Evolutionary conservation across 2,329 filamentous ascomycete genomes (phyloP).

Genomic region (Penicillium sp.): DNA sequence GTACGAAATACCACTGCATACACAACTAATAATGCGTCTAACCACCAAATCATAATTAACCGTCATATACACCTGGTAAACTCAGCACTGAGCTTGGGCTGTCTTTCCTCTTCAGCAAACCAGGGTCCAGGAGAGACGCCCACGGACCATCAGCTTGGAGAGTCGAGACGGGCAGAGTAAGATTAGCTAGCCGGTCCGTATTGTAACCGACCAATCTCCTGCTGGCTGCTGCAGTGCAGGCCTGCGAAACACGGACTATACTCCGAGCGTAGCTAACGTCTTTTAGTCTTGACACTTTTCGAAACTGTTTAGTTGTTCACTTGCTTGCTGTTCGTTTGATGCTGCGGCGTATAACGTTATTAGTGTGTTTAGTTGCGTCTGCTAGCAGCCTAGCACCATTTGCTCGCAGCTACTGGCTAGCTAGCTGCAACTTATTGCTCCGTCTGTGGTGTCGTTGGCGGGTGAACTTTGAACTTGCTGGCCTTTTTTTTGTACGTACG

Average conservation of each 20-base stretch:
- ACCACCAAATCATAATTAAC: background rate
- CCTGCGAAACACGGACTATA: background rate
- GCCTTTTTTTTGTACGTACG: too few relatives aligned
- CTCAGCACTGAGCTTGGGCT: background rate
- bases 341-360: background rate
- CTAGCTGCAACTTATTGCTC: background rate
- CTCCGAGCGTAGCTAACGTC: background rate
- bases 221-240: too few relatives aligned
- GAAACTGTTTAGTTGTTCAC: background rate
- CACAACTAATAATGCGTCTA: background rate
- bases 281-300: background rate
- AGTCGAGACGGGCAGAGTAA: background rate
- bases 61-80: background rate
- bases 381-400: background rate
- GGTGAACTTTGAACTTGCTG: too few relatives aligned
- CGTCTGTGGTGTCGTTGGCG: background rate
- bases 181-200: background rate
- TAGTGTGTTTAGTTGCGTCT: background rate
- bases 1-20: background rate
- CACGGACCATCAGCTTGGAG: constrained; percentile 7
- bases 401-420: background rate
- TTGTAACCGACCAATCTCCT: background rate
- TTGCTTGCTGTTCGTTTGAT: background rate
- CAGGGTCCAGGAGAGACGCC: constrained; percentile 8
- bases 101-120: background rate